Percentiles rank a stretch among this genome's conserved stretches.
These are phyloP conservation scores for Tetrahymena thermophila DNA, from an alignment of 73 alveolate species.

Conservation along the genomic window DNA sequence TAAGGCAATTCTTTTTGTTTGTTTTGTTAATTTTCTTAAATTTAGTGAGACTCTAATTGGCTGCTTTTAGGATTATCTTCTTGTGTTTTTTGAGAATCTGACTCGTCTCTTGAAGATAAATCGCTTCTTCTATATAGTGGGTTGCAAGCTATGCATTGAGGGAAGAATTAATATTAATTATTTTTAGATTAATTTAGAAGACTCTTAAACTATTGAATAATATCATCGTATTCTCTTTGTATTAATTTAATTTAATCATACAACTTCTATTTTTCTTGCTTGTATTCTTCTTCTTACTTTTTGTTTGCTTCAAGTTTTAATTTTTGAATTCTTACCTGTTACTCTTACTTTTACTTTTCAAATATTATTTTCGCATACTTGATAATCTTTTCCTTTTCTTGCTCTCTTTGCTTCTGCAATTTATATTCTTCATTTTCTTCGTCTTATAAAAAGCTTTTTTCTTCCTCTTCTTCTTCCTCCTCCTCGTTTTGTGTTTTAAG, in stretches of 20 bases:
- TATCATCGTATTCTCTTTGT: background rate
- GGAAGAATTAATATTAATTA: background rate
- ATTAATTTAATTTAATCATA: background rate
- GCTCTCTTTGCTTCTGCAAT: background rate
- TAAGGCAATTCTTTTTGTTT: too few relatives aligned
- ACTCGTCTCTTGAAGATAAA: background rate
- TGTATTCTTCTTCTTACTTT: background rate
- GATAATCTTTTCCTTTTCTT: background rate
- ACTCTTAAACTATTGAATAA: background rate
- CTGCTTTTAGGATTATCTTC: background rate
- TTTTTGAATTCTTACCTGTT: background rate
- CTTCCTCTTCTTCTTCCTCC: background rate
- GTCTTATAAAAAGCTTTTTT: background rate
- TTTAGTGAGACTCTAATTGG: background rate
- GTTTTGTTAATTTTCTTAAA: background rate
- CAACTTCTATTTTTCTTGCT: background rate
- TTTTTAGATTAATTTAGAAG: background rate
- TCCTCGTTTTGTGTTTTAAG: background rate
- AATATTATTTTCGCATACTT: background rate
- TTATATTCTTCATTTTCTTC: background rate
- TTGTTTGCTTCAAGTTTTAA: background rate
- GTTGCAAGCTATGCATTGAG: background rate
- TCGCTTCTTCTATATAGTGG: background rate
- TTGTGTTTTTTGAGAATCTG: background rate
- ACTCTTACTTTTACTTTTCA: background rate